A percentile compares a stretch with the other conserved stretches of the same genome.
Conservation (phyloP, 2,329 filamentous ascomycete species). For the Fusarium virguliforme region DNA sequence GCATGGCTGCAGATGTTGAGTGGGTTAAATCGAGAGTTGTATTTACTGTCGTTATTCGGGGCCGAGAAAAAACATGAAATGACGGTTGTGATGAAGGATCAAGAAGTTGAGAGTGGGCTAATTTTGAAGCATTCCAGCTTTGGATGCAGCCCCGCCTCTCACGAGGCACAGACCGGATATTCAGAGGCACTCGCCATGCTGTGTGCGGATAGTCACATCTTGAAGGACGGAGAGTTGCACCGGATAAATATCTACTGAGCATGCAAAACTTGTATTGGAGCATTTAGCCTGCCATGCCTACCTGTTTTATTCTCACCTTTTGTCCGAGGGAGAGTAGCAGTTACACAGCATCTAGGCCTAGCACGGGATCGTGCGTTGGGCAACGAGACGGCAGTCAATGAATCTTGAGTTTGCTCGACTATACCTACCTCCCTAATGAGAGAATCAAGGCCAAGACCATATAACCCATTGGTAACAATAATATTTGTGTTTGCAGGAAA, state of each 20-base stretch:
- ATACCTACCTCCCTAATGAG: not conserved
- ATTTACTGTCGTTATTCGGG: not conserved
- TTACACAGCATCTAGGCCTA: not conserved
- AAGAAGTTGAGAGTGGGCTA: conserved; percentile 10
- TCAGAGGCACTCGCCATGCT: not conserved
- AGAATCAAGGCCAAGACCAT: not conserved
- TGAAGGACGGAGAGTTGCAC: not conserved
- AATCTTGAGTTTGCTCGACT: not conserved
- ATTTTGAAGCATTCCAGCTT: not conserved
- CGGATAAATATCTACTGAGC: not conserved
- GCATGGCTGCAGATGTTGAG: conserved; percentile 2
- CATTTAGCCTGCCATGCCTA: no score
- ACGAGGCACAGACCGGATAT: conserved; percentile 13
- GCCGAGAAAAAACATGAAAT: not conserved
- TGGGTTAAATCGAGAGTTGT: not conserved
- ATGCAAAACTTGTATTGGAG: not conserved
- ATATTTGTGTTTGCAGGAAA: not conserved
- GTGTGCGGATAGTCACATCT: not conserved
- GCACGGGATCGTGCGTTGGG: not conserved
- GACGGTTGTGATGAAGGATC: not conserved
- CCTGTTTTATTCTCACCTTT: not conserved
- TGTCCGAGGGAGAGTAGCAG: not conserved
- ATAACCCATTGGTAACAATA: not conserved
- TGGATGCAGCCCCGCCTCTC: conserved; percentile 6
- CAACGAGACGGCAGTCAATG: not conserved